Conservation (phyloP, 768 basidiomycete species). For the Leccinum fibrillosum region DNA sequence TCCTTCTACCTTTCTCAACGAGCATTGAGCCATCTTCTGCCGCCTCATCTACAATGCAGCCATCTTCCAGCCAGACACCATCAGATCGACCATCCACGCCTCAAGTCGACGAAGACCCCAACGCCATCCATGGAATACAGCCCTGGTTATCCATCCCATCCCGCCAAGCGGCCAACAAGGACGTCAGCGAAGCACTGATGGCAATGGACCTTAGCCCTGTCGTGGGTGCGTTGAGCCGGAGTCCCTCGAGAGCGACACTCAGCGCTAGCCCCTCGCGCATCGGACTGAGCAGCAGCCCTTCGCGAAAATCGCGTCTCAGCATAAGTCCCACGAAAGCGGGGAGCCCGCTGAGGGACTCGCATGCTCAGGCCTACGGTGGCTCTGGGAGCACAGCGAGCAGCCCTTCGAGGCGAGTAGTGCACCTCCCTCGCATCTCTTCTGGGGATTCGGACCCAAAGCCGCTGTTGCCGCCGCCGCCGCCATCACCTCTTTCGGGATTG, state of each 20-base stretch:
- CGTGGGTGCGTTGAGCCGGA: constrained; percentile 18
- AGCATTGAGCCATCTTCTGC: constrained; percentile 6
- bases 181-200: constrained; percentile 35
- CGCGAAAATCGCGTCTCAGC: constrained; percentile 23
- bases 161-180: constrained; percentile 15
- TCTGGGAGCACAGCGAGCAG: constrained; percentile 18
- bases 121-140: constrained; percentile 16
- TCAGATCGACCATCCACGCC: constrained; percentile 21
- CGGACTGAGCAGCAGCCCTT: constrained; percentile 19
- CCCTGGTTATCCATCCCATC: constrained; percentile 31
- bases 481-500: constrained; percentile 3
- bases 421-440: constrained; percentile 21
- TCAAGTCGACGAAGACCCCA: constrained; percentile 9
- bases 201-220: constrained; percentile 32
- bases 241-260: constrained; percentile 20
- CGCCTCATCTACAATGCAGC: constrained; percentile 4
- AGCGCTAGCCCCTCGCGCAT: constrained; percentile 21
- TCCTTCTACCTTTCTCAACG: constrained; percentile 21
- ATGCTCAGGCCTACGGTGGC: constrained; percentile 1
- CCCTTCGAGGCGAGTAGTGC: constrained; percentile 19
- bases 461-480: neutral
- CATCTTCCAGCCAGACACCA: constrained; percentile 8
- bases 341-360: constrained; percentile 17
- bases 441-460: constrained; percentile 11
- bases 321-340: constrained; percentile 20